Evolutionary conservation across 208 protist species (phyloP), one percentile per base, ranked within the genome.

Genomic region (Trypanosoma avium): DNA sequence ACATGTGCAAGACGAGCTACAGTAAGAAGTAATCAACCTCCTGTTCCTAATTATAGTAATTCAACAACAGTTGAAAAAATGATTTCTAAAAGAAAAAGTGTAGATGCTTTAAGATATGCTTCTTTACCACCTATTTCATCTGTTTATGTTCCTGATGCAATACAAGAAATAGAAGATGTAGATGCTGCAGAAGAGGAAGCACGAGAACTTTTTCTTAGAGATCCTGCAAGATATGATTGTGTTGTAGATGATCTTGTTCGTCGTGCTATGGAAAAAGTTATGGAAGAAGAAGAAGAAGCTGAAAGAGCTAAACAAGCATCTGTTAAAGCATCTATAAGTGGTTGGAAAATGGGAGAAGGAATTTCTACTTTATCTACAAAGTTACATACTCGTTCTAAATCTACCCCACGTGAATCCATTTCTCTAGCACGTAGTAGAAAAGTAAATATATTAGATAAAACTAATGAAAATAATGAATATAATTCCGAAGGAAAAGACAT

Each of bases 191-290:
- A 91, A 61, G 72, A 84, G 40, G 79, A 91, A 46, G 82, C 86
- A 17, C 78, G 68, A 7, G 75, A 83, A 52, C 82, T 95, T 43
- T 95, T 90, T 50, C 60, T 87, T 46, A 71, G 80, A 29, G 89
- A 95, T 53, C 89, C 89, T 33, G 61, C 86, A 12, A 75, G 85
- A 17, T 95, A 88, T 70, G 80, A 92, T 61, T 79, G 75, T 26
- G 89, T 95, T n/a, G 74, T 95, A 32, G 78, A 90, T 24, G 83
- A 92, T 58, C 43, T 94, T 35, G 73, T 93, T 36, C 33, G 59
- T 32, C 61, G 77, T 24, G 82, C 77, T 7, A 57, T 58, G 26
- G 13, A 33, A 19, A 66, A 58, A 46, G 65, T 84, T 45, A 12
- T 55, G 4, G 64, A 40, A 24, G 69, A 69, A 29, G 67, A 61